Evolutionary conservation across 257 asterid genomes (phyloP), one percentile per base, ranked within the genome.

Genomic region (Scutellaria minor): DNA sequence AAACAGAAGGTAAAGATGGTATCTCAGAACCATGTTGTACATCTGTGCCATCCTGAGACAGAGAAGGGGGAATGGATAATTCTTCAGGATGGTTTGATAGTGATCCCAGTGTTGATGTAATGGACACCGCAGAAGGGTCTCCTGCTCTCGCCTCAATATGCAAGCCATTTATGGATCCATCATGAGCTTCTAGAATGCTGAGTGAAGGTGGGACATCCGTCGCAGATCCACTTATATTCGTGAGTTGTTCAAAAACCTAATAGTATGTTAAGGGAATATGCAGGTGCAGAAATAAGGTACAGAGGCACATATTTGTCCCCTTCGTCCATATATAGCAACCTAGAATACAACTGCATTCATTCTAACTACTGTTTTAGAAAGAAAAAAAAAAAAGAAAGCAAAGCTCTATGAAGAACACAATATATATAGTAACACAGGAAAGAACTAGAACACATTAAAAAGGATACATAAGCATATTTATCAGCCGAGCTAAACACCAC

Each of bases 381-480:
- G 53, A 15, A 41, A 50, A 63, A 12, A 63, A 12, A 71, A 50
- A 12, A 40, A 0, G 37, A 31, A 31, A 31, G 37, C 37, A 31
- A 31, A 31, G 37, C 37, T 31, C 41, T 64, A 6, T 6, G 35
- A 22, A 0, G 35, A 7, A 55, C 7, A 51, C 12, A 69, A 61
- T 71, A 71, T 39, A 31, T 31, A 2, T 31, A 31, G 50, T 37
- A 48, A 58, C 56, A 62, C 45, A 44, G 44, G 12, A 64, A 50
- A 66, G 57, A 61, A 63, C 68, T 46, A 50, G 54, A 60, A 44
- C 40, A 31, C 15, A 51, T 56, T 7, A 77, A 52, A 75, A 90
- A 88, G 97, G 98, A 93, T 90, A 93, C 98, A 74, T 90, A 93
- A 68, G 91, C 90, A 78, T 88, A 92, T 77, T 79, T 82, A 31